Evolutionary conservation across 2,329 filamentous ascomycete species (phyloP).

Genomic region (Xenoacremonium recifei): DNA sequence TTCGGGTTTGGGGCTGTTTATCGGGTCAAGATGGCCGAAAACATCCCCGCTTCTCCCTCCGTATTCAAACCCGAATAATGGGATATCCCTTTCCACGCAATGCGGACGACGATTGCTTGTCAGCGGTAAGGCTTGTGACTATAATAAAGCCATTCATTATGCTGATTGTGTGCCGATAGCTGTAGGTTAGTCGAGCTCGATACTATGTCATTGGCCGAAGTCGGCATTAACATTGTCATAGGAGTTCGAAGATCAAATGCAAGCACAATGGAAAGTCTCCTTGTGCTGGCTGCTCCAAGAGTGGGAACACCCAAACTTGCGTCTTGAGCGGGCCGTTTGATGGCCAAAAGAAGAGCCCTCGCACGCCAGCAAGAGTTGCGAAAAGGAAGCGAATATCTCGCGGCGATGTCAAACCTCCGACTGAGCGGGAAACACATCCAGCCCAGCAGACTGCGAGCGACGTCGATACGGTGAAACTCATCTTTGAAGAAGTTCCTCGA

Average conservation of each 20-base stretch:
- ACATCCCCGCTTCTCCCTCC: neutral
- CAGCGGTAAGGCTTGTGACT: slow-evolving; percentile 12
- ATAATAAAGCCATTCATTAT: neutral
- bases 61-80: neutral
- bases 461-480: no score
- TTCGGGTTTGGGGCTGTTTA: neutral
- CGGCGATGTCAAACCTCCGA: neutral
- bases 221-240: slow-evolving; percentile 4
- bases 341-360: neutral
- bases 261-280: slow-evolving; percentile 21
- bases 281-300: slow-evolving; percentile 22
- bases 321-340: slow-evolving; percentile 15
- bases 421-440: slow-evolving; percentile 1
- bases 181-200: slow-evolving; percentile 17
- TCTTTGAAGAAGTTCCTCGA: slow-evolving; percentile 7
- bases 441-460: neutral
- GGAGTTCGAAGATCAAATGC: slow-evolving; percentile 25
- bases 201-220: neutral
- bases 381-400: slow-evolving; percentile 13
- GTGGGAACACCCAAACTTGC: slow-evolving; percentile 12
- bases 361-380: slow-evolving; percentile 1
- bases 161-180: slow-evolving; percentile 6
- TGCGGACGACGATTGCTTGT: slow-evolving; percentile 24
- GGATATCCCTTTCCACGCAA: neutral
- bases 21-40: neutral